Conservation (phyloP, 805 yeast species). For the Torulaspora franciscae region DNA sequence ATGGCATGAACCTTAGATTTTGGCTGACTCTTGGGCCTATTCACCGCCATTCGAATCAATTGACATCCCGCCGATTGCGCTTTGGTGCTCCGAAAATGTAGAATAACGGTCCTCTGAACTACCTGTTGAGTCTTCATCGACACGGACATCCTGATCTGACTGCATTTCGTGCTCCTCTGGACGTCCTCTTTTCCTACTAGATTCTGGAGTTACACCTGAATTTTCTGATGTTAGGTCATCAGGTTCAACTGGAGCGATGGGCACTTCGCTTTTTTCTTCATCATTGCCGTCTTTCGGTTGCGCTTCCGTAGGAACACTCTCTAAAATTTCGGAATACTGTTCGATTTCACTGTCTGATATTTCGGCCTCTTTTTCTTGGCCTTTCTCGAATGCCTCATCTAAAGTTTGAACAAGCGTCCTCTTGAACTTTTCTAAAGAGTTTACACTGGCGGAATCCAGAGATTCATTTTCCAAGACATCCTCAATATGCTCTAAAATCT, state of each 20-base stretch:
- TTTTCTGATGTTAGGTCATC: neutral
- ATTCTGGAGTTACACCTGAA: neutral
- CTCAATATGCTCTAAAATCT: constrained; percentile 27
- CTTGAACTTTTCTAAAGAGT: constrained; percentile 35
- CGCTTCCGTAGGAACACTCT: constrained; percentile 4
- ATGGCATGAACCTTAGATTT: neutral
- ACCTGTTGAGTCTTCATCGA: neutral
- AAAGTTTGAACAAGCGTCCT: constrained; percentile 10
- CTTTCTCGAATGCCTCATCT: constrained; percentile 13
- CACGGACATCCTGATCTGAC: neutral
- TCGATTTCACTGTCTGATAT: constrained; percentile 14
- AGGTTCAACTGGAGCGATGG: neutral
- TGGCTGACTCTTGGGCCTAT: neutral
- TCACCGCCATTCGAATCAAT: constrained; percentile 3
- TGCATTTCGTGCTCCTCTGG: constrained; percentile 10
- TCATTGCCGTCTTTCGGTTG: neutral
- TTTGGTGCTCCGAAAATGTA: neutral
- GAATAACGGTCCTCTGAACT: constrained; percentile 1
- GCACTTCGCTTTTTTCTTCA: neutral
- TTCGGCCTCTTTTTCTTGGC: constrained; percentile 2
- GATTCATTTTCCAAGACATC: constrained; percentile 32
- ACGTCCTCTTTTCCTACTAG: constrained; percentile 13
- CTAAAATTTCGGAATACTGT: constrained; percentile 24
- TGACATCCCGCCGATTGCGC: constrained; percentile 6
- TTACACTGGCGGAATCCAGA: constrained; percentile 35